Percentiles rank a stretch among this genome's conserved stretches.
Evolutionary conservation across 2,329 filamentous ascomycete species (phyloP).

Genomic region (Metarhizium robertsii): DNA sequence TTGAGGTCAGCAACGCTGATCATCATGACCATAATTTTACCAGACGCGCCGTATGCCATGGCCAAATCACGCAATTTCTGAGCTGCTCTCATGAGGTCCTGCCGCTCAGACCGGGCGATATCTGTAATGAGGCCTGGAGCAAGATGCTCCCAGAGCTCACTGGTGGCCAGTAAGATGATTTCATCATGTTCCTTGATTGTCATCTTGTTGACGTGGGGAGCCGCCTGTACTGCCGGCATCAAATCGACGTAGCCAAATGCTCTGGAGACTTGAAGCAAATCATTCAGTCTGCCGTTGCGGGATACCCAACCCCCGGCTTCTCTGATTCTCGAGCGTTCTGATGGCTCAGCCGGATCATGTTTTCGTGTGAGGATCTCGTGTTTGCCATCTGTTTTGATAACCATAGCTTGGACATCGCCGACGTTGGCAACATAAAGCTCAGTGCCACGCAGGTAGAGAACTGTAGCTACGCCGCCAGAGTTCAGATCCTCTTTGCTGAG

Average conservation of each 20-base stretch:
- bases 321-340: slow-evolving; percentile 79
- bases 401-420: slow-evolving; percentile 88
- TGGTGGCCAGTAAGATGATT: slow-evolving; percentile 83
- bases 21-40: slow-evolving; percentile 99
- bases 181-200: slow-evolving; percentile 83
- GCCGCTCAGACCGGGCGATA: slow-evolving; percentile 75
- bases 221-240: slow-evolving; percentile 87
- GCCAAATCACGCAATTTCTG: slow-evolving; percentile 92
- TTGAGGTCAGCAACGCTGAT: slow-evolving; percentile 87
- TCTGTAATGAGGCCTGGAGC: slow-evolving; percentile 86
- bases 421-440: slow-evolving; percentile 93
- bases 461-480: slow-evolving; percentile 84
- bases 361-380: slow-evolving; percentile 79
- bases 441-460: slow-evolving; percentile 80
- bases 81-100: slow-evolving; percentile 87
- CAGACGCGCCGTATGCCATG: slow-evolving; percentile 86
- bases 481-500: slow-evolving; percentile 83
- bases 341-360: slow-evolving; percentile 82
- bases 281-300: slow-evolving; percentile 86
- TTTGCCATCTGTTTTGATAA: slow-evolving; percentile 81
- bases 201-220: slow-evolving; percentile 71
- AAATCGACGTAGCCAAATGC: slow-evolving; percentile 92
- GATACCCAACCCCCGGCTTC: slow-evolving; percentile 95
- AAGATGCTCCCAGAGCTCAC: slow-evolving; percentile 92
- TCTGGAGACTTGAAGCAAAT: slow-evolving; percentile 80